Base-by-base conservation (phyloP, 805 yeast genomes). In the Naumovozyma baii region DNA sequence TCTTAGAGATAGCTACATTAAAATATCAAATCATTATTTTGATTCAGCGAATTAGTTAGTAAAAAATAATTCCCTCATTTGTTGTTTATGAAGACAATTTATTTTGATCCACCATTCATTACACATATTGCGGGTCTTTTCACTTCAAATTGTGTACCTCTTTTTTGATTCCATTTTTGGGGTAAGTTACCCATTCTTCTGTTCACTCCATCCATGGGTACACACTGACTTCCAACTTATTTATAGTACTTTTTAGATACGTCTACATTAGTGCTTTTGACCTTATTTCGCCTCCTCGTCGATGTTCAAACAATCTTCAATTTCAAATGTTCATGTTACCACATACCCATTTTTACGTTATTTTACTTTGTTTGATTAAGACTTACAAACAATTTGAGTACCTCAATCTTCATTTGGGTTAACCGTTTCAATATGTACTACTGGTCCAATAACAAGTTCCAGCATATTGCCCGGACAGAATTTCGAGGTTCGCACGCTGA, bases 1-100 rank as follows among this genome's bases (percentile, higher is more conserved):
- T 90, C 88, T 92, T 90, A 63, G 92, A 74, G 80, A 92, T 87
- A 74, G 97, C 98, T 88, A 72, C 67, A 54, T 18, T 36, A 32
- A 17, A 38, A 34, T 33, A 33, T 32, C 19, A 17, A 10, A 17
- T 22, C 13, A n/a, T 29, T 8, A 29, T 8, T 29, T 8, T 29
- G 26, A 22, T 29, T n/a, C 31, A 29, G 13, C 5, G n/a, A n/a
- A n/a, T 29, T 29, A 36, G 53, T 49, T 49, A 45, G 53, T 47
- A 47, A 30, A 22, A 10, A 22, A 10, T 22, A 7, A 7, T 22
- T 22, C 10, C 26, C 7, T 7, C 7, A 10, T 22, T 22, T 22
- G 7, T 22, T 10, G 10, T 7, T 22, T 7, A 22, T 22, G 26
- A 22, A n/a, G n/a, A n/a, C n/a, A n/a, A n/a, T n/a, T n/a, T n/a